These are phyloP conservation scores for Smithsoniella earleae DNA, from an alignment of 163 green algal species.

Conservation along the genomic window DNA sequence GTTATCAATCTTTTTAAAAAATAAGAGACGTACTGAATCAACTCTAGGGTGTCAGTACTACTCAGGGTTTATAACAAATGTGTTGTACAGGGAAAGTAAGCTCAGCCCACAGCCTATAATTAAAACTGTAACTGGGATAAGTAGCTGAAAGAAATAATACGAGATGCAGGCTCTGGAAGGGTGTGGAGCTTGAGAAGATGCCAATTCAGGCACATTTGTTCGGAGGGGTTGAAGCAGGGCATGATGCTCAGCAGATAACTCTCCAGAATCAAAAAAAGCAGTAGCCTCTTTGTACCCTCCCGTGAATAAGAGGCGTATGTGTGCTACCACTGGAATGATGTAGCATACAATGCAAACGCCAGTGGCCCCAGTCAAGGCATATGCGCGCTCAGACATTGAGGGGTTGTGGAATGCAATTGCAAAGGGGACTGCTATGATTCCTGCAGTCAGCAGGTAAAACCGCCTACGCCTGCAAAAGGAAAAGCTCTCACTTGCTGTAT, in stretches of 20 bases:
- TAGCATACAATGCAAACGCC: slow-evolving; percentile 53
- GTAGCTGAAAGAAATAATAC: background rate
- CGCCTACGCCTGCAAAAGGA: background rate
- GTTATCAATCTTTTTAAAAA: too few relatives aligned
- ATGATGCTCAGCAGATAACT: background rate
- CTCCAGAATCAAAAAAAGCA: background rate
- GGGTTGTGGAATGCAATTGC: slow-evolving; percentile 50
- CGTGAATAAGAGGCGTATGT: background rate
- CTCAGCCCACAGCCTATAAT: background rate
- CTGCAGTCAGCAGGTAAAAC: slow-evolving; percentile 34
- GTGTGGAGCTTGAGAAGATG: background rate
- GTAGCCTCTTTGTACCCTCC: background rate
- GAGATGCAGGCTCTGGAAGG: background rate
- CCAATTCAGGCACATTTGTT: background rate
- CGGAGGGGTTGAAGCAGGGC: background rate
- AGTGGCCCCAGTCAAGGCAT: slow-evolving; percentile 55
- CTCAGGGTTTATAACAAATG: too few relatives aligned
- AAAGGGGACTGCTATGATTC: slow-evolving; percentile 38
- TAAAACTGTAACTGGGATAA: background rate
- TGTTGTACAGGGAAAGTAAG: background rate
- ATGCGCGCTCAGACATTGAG: slow-evolving; percentile 41
- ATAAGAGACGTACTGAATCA: too few relatives aligned
- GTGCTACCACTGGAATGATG: slow-evolving; percentile 37
- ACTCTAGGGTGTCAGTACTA: too few relatives aligned
- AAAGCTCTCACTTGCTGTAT: too few relatives aligned